A percentile compares a stretch with the other conserved stretches of the same genome.
These are phyloP conservation scores for Pisolithus microcarpus DNA, from an alignment of 768 basidiomycete species.

Conservation along the genomic window DNA sequence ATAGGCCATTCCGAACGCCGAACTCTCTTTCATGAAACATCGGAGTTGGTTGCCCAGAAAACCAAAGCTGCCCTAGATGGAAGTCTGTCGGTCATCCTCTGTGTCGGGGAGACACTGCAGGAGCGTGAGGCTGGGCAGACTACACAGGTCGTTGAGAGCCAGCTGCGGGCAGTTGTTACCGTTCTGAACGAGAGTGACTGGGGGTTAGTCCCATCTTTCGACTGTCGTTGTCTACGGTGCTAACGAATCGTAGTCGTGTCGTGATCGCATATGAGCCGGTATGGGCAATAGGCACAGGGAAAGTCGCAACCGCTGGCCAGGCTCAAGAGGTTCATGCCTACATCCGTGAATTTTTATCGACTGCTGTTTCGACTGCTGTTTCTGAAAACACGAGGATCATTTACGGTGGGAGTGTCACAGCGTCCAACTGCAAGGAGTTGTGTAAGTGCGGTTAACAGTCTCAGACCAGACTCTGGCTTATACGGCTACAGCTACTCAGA, in stretches of 20 bases:
- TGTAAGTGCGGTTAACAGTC: conserved; percentile 40
- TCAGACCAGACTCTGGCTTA: not conserved
- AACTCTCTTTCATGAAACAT: conserved; percentile 84
- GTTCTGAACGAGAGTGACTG: conserved; percentile 62
- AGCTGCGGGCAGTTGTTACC: conserved; percentile 70
- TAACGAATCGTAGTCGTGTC: conserved; percentile 50
- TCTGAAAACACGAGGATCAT: conserved; percentile 78
- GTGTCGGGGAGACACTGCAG: conserved; percentile 89
- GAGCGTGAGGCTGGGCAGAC: conserved; percentile 81
- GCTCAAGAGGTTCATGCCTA: conserved; percentile 89
- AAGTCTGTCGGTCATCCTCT: conserved; percentile 83
- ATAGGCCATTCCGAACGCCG: conserved; percentile 94
- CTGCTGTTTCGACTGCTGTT: conserved; percentile 57
- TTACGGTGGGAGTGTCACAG: conserved; percentile 93
- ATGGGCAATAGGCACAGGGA: conserved; percentile 99
- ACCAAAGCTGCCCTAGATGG: conserved; percentile 74
- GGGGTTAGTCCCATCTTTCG: conserved; percentile 47
- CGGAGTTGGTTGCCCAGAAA: conserved; percentile 77
- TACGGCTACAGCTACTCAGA: conserved; percentile 47
- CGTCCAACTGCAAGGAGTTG: conserved; percentile 82
- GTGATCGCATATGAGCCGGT: conserved; percentile 97
- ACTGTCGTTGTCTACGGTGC: not conserved
- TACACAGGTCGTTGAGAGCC: conserved; percentile 68
- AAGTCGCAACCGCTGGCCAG: conserved; percentile 85
- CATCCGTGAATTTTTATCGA: conserved; percentile 68